These are phyloP conservation scores for Sphaerulina vaccinii DNA, from an alignment of 2,329 filamentous ascomycete species.

Conservation along the genomic window DNA sequence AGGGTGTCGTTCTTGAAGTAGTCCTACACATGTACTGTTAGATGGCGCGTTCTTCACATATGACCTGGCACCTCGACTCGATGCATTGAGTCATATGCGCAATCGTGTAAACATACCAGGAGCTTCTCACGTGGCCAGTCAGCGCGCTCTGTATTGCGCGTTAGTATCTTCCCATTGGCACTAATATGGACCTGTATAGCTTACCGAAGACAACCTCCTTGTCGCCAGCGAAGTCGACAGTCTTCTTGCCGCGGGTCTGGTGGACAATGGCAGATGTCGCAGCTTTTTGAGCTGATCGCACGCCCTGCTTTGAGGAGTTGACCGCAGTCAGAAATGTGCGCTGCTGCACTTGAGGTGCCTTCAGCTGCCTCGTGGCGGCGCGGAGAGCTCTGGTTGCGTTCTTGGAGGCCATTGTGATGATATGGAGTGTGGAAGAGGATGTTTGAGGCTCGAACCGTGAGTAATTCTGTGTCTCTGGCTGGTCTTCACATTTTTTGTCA, in stretches of 20 bases:
- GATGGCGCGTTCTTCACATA: conserved; percentile 8
- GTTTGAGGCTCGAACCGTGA: not conserved
- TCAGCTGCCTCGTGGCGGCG: conserved; percentile 56
- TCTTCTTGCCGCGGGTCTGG: conserved; percentile 88
- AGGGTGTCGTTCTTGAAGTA: conserved; percentile 99
- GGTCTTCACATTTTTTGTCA: too few relatives aligned
- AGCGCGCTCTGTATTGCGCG: conserved; percentile 69
- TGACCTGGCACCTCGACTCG: not conserved
- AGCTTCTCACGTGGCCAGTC: conserved; percentile 99
- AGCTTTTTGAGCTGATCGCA: conserved; percentile 46
- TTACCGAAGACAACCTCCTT: conserved; percentile 93
- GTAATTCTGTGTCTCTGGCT: too few relatives aligned
- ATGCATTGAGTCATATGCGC: conserved; percentile 12
- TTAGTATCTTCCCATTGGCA: conserved; percentile 18
- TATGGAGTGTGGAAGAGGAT: conserved; percentile 8
- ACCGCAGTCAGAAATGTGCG: conserved; percentile 60
- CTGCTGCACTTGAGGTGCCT: conserved; percentile 50
- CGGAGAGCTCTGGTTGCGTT: conserved; percentile 65
- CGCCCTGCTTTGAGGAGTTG: conserved; percentile 47
- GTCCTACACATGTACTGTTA: conserved; percentile 58
- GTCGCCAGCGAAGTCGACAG: conserved; percentile 94
- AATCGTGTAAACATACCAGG: conserved; percentile 59
- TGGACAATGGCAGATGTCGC: conserved; percentile 48
- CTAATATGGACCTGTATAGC: conserved; percentile 29
- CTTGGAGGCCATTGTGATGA: conserved; percentile 68